A percentile compares a stretch with the other conserved stretches of the same genome.
Conservation (phyloP, 306 rosid genomes). For the Luffa acutangula region DNA sequence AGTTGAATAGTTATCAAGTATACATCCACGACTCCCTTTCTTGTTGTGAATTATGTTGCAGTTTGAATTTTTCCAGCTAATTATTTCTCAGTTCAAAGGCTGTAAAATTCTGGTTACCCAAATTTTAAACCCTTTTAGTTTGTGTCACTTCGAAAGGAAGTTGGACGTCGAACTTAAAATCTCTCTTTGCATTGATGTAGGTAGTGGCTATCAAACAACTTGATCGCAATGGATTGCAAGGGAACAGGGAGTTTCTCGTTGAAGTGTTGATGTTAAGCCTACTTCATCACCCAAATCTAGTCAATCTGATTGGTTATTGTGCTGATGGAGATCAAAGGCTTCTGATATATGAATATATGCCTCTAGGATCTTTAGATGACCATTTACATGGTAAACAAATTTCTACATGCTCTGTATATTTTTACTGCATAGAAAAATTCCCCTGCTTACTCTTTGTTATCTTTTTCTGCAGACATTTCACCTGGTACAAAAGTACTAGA, state of each 20-base stretch:
- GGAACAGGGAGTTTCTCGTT: conserved; percentile 88
- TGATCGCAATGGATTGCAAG: conserved; percentile 87
- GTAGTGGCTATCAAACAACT: conserved; percentile 88
- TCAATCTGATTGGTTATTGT: conserved; percentile 86
- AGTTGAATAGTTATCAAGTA: background rate
- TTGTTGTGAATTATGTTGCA: background rate
- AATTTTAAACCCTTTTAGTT: background rate
- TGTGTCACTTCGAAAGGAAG: background rate
- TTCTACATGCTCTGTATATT: background rate
- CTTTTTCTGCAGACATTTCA: conserved; percentile 43
- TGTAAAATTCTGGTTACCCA: background rate
- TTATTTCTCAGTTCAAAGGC: background rate
- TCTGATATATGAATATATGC: conserved; percentile 84
- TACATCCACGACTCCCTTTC: background rate
- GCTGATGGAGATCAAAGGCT: conserved; percentile 99
- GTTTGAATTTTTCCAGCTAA: background rate
- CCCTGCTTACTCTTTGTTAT: background rate
- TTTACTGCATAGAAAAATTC: background rate
- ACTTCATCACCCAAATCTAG: conserved; percentile 90
- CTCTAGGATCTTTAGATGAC: conserved; percentile 85
- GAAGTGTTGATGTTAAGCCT: conserved; percentile 93
- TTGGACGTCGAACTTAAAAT: background rate
- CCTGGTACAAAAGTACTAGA: conserved; percentile 63
- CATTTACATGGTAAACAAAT: conserved; percentile 62
- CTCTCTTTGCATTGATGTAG: conserved; percentile 31